A percentile compares a stretch with the other conserved stretches of the same genome.
These are phyloP conservation scores for Lanzia echinophila DNA, from an alignment of 2,329 filamentous ascomycete species.

Conservation along the genomic window DNA sequence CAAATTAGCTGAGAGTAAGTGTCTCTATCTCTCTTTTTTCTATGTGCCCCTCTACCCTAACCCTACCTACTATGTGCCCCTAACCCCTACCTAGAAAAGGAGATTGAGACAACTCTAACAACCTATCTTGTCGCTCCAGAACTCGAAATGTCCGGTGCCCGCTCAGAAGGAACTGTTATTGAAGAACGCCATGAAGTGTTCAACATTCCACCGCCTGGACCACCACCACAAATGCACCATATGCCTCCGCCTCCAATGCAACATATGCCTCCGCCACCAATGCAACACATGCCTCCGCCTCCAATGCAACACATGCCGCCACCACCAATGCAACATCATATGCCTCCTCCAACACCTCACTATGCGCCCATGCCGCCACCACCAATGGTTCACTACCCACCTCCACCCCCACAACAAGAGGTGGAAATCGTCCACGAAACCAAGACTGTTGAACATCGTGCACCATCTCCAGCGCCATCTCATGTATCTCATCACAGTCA, in stretches of 20 bases:
- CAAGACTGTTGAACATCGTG: conserved; percentile 33
- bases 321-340: background rate
- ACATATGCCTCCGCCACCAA: conserved; percentile 10
- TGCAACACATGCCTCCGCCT: conserved; percentile 4
- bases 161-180: conserved; percentile 41
- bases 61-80: conserved; percentile 3
- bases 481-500: conserved; percentile 1
- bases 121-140: conserved; percentile 22
- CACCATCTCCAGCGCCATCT: conserved; percentile 17
- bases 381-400: conserved; percentile 13
- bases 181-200: conserved; percentile 45
- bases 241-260: conserved; percentile 18
- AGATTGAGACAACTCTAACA: conserved; percentile 20
- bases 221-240: conserved; percentile 16
- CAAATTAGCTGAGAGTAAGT: conserved; percentile 45
- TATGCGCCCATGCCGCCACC: conserved; percentile 8
- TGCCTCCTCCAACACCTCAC: conserved; percentile 12
- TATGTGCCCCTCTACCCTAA: too few species aligned
- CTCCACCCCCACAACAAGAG: conserved; percentile 23
- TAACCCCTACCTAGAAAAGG: conserved; percentile 13
- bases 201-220: conserved; percentile 24
- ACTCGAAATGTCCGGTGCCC: conserved; percentile 33
- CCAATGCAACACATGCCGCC: too few species aligned
- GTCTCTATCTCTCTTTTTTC: background rate
- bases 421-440: conserved; percentile 40